Conservation (phyloP, 495 filamentous ascomycete genomes). For the Penicillium pulvis region DNA sequence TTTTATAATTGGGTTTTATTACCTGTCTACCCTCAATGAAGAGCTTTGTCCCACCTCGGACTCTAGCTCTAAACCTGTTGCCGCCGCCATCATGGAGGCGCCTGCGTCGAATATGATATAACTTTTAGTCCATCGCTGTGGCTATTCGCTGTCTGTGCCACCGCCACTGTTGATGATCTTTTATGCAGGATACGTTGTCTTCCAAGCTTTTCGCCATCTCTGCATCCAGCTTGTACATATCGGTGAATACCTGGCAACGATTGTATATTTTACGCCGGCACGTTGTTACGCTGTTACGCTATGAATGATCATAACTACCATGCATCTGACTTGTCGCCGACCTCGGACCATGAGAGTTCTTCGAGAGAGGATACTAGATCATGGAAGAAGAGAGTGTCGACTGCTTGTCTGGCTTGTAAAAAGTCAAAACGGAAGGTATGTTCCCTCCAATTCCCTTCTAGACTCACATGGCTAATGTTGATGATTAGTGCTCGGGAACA, state of each 20-base stretch:
- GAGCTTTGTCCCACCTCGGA: background rate
- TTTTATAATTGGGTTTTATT: background rate
- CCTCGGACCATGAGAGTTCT: constrained; percentile 23
- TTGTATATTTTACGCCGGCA: constrained; percentile 4
- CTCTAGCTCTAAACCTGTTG: background rate
- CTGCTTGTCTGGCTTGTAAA: constrained; percentile 50
- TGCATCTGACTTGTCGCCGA: constrained; percentile 33
- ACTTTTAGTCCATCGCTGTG: constrained; percentile 1
- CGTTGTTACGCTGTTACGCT: background rate
- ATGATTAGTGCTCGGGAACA: constrained; percentile 41
- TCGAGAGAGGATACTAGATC: constrained; percentile 20
- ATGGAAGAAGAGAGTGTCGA: constrained; percentile 49
- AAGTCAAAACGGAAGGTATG: constrained; percentile 50
- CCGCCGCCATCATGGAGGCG: background rate
- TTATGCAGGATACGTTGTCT: constrained; percentile 1
- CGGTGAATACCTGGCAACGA: background rate
- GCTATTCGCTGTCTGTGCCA: constrained; percentile 5
- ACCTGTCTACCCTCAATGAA: background rate
- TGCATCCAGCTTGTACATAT: constrained; percentile 1
- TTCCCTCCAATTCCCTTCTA: background rate
- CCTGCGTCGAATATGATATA: constrained; percentile 7
- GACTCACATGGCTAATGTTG: background rate
- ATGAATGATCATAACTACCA: constrained; percentile 34
- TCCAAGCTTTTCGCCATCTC: background rate
- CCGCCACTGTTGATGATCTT: constrained; percentile 5